Evolutionary conservation across 1,284 basidiomycete genomes (phyloP).

Genomic region (Pseudozyma tsukubaensis): DNA sequence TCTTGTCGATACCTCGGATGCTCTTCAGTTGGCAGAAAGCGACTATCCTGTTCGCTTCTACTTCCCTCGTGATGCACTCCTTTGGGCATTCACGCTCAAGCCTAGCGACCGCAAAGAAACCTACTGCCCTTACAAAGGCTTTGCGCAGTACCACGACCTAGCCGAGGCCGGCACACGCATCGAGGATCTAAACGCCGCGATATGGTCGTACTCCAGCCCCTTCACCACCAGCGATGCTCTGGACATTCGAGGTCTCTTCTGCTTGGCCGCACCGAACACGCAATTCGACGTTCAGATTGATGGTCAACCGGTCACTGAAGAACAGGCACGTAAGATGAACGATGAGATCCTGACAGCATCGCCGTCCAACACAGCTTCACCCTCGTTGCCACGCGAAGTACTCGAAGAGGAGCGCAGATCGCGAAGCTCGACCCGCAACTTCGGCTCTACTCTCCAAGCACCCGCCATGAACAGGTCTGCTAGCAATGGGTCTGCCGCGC

Average conservation of each 20-base stretch:
- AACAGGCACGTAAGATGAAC: slow-evolving; percentile 18
- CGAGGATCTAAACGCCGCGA: slow-evolving; percentile 22
- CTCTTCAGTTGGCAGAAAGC: slow-evolving; percentile 41
- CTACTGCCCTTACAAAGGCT: slow-evolving; percentile 51
- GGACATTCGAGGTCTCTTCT: slow-evolving; percentile 29
- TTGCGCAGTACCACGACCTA: slow-evolving; percentile 38
- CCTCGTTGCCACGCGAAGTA: slow-evolving; percentile 24
- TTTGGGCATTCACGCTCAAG: slow-evolving; percentile 31
- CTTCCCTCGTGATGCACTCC: slow-evolving; percentile 38
- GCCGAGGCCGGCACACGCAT: slow-evolving; percentile 21
- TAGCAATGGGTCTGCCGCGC: slow-evolving; percentile 22
- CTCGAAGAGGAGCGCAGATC: slow-evolving; percentile 25
- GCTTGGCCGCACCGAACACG: slow-evolving; percentile 28
- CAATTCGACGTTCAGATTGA: slow-evolving; percentile 27
- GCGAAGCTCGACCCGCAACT: slow-evolving; percentile 5
- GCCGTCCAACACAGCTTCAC: slow-evolving; percentile 22
- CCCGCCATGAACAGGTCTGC: slow-evolving; percentile 29
- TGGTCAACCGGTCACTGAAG: slow-evolving; percentile 17
- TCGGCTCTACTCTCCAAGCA: slow-evolving; percentile 17
- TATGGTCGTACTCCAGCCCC: slow-evolving; percentile 42
- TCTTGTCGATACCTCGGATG: slow-evolving; percentile 31
- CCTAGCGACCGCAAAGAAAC: slow-evolving; percentile 30
- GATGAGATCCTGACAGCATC: slow-evolving; percentile 18
- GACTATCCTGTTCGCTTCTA: slow-evolving; percentile 45
- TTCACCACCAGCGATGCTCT: slow-evolving; percentile 39